Evolutionary conservation across 176 grass and related monocot species (phyloP).

Genomic region (Tillandsia fasciculata): DNA sequence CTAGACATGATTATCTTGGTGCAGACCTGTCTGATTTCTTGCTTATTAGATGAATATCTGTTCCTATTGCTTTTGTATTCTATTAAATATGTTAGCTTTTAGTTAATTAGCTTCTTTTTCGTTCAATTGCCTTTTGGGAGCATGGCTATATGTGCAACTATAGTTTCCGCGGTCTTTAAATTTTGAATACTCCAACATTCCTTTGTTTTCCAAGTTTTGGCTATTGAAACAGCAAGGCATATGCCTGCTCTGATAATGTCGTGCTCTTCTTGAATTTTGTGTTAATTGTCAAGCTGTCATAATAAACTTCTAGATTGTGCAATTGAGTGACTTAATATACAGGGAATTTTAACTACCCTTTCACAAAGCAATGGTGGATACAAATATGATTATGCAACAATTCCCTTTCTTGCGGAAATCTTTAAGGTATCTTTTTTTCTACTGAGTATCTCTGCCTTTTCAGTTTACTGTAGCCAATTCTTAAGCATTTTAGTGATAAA

Average conservation of each 20-base stretch:
- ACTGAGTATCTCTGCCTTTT: not conserved
- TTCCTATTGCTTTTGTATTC: too few species aligned
- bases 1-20: too few species aligned
- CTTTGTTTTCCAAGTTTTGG: too few species aligned
- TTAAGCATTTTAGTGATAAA: not conserved
- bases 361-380: conserved; percentile 85
- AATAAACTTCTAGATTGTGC: conserved; percentile 4
- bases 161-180: too few species aligned
- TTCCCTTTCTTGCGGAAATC: conserved; percentile 88
- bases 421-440: conserved; percentile 53
- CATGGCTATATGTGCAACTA: too few species aligned
- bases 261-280: not conserved
- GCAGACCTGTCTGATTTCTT: too few species aligned
- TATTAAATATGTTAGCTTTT: too few species aligned
- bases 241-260: not conserved
- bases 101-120: too few species aligned
- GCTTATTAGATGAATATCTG: too few species aligned
- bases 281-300: not conserved
- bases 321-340: not conserved
- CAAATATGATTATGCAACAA: conserved; percentile 80
- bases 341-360: conserved; percentile 93
- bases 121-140: too few species aligned
- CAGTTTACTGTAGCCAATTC: not conserved
- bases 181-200: too few species aligned
- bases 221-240: not conserved